These are phyloP conservation scores for Casaregolazyma lundiana DNA, from an alignment of 1,139 yeast species.

Conservation along the genomic window DNA sequence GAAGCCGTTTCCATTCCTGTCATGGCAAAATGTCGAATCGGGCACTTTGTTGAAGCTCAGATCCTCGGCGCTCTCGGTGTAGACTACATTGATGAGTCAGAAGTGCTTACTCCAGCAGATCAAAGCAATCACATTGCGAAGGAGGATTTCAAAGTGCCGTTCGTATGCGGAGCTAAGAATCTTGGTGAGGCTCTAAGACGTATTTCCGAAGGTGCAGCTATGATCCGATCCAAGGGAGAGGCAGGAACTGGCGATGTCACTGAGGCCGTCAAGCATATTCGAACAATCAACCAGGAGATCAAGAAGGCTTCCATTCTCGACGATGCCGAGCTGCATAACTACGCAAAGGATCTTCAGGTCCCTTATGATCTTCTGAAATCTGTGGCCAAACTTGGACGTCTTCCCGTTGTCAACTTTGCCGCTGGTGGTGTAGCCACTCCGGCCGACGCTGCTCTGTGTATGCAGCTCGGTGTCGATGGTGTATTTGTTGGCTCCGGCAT, in stretches of 20 bases:
- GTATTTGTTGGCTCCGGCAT: slow-evolving; percentile 90
- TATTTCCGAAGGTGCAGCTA: slow-evolving; percentile 79
- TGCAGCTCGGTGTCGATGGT: slow-evolving; percentile 91
- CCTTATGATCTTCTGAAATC: slow-evolving; percentile 51
- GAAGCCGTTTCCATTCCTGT: slow-evolving; percentile 51
- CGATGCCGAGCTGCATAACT: slow-evolving; percentile 44
- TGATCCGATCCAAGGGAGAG: slow-evolving; percentile 85
- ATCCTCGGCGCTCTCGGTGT: slow-evolving; percentile 67
- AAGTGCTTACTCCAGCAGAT: slow-evolving; percentile 78
- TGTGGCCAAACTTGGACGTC: slow-evolving; percentile 52
- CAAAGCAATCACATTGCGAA: slow-evolving; percentile 62
- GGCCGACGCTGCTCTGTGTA: slow-evolving; percentile 81
- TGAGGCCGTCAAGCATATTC: slow-evolving; percentile 78
- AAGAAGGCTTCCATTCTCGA: slow-evolving; percentile 42
- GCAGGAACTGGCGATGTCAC: slow-evolving; percentile 88
- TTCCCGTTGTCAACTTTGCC: slow-evolving; percentile 84
- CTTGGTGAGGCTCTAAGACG: slow-evolving; percentile 83
- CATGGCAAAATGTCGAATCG: slow-evolving; percentile 86
- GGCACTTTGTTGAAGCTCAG: slow-evolving; percentile 82
- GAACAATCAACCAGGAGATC: slow-evolving; percentile 55
- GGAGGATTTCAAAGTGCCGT: slow-evolving; percentile 62
- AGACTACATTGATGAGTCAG: slow-evolving; percentile 83
- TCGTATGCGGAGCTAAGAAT: slow-evolving; percentile 83
- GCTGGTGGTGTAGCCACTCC: slow-evolving; percentile 93
- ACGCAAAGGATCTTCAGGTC: slow-evolving; percentile 59